Base-by-base conservation (phyloP, 1,284 basidiomycete genomes). In the Trametes polyzona region DNA sequence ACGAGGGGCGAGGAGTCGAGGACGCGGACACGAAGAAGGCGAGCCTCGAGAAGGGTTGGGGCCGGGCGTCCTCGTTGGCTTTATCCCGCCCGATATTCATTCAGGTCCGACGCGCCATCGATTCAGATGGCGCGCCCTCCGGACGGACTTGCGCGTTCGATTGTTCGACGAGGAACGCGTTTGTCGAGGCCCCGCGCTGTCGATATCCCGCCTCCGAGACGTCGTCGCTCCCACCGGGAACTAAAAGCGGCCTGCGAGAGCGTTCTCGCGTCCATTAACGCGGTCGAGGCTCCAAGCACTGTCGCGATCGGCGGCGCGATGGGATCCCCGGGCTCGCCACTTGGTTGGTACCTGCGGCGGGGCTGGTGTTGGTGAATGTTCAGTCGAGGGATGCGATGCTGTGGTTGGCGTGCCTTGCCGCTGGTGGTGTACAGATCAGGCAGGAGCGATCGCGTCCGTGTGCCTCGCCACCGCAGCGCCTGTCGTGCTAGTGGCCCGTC, bases 321-420 rank as follows among this genome's bases (percentile, higher is more conserved):
- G 2, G 19, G 29, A 5, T 6, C 11, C 23, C 17, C 33, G 21
- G 40, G n/a, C 23, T n/a, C n/a, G n/a, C n/a, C n/a, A n/a, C n/a
- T n/a, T n/a, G n/a, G n/a, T n/a, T n/a, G n/a, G n/a, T n/a, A n/a
- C n/a, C n/a, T n/a, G n/a, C n/a, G n/a, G n/a, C n/a, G n/a, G n/a
- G n/a, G n/a, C n/a, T n/a, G n/a, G n/a, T n/a, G n/a, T n/a, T n/a
- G n/a, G n/a, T n/a, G n/a, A n/a, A n/a, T n/a, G n/a, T n/a, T n/a
- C n/a, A n/a, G n/a, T n/a, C n/a, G n/a, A n/a, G n/a, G n/a, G 23
- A 27, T 29, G 41, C 41, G 24, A 16, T 42, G 23, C 41, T n/a
- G 16, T 16, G 24, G 24, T 42, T 42, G 41, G 41, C 17, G 41
- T 52, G 50, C 50, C 50, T 52, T 19, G 50, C 19, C 46, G 30